A percentile compares a stretch with the other conserved stretches of the same genome.
Conservation (phyloP, 345 rosid genomes). For the Pseudoturritis turrita region DNA sequence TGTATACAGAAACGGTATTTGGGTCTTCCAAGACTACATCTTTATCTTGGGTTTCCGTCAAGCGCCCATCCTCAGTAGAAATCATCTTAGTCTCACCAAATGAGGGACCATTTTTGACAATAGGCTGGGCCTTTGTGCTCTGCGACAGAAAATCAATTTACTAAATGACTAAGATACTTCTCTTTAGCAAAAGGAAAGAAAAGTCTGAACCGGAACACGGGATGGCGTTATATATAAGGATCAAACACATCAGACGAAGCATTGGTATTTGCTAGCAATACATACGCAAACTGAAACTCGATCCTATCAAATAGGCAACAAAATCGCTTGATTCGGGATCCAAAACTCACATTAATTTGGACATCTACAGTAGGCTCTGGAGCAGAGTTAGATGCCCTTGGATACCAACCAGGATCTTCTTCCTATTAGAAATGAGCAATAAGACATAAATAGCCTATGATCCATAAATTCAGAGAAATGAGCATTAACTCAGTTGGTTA, state of each 20-base stretch:
- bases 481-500: conserved; percentile 3
- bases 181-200: not conserved
- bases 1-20: conserved; percentile 62
- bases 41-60: conserved; percentile 71
- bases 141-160: conserved; percentile 32
- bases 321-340: not conserved
- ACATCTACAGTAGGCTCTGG: conserved; percentile 53
- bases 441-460: not conserved
- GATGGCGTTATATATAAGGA: not conserved
- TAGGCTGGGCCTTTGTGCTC: conserved; percentile 45
- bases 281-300: not conserved
- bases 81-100: conserved; percentile 52
- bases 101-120: conserved; percentile 49
- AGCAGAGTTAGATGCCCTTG: conserved; percentile 54
- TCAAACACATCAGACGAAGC: not conserved
- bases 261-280: not conserved
- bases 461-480: not conserved
- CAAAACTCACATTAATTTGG: conserved; percentile 54
- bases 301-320: not conserved
- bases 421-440: conserved; percentile 37
- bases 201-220: not conserved
- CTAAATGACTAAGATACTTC: not conserved
- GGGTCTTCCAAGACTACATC: conserved; percentile 79
- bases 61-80: conserved; percentile 49
- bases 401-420: conserved; percentile 91